These are phyloP conservation scores for Cladosporium oxysporum DNA, from an alignment of 2,329 filamentous ascomycete species.

Conservation along the genomic window DNA sequence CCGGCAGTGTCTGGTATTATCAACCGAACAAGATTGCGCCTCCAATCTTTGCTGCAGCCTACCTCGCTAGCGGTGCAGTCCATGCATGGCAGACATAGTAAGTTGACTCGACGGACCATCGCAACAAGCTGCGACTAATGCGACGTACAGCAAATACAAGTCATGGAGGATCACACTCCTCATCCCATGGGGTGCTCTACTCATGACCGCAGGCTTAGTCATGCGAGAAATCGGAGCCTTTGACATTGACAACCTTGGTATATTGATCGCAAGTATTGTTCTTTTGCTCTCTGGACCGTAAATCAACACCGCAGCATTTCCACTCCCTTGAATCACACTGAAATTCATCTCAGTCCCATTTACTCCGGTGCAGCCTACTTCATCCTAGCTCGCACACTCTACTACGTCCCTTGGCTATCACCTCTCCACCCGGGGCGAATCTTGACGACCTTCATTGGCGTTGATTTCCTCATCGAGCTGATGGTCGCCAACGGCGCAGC, in stretches of 20 bases:
- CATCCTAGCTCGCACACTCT: constrained; percentile 60
- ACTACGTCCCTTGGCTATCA: constrained; percentile 62
- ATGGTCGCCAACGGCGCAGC: constrained; percentile 56
- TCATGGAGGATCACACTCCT: constrained; percentile 56
- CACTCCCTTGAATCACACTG: neutral
- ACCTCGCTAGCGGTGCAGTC: neutral
- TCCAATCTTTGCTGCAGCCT: constrained; percentile 49
- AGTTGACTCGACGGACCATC: neutral
- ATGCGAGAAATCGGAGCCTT: constrained; percentile 56
- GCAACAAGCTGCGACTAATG: neutral
- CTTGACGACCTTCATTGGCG: constrained; percentile 59
- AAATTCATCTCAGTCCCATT: constrained; percentile 44
- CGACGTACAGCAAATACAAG: constrained; percentile 18
- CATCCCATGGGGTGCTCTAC: constrained; percentile 55
- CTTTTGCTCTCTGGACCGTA: constrained; percentile 49
- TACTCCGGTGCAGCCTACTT: constrained; percentile 62
- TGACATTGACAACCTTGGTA: constrained; percentile 47
- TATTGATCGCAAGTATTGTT: constrained; percentile 45
- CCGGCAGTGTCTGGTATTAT: constrained; percentile 24
- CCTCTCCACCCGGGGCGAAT: constrained; percentile 60
- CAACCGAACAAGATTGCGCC: constrained; percentile 57
- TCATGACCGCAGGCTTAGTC: constrained; percentile 56
- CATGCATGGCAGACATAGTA: constrained; percentile 22
- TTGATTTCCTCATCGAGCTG: constrained; percentile 54
- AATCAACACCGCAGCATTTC: neutral